These are phyloP conservation scores for Phaeodactylum tricornutum DNA, from an alignment of 108 stramenopile species.

Conservation along the genomic window DNA sequence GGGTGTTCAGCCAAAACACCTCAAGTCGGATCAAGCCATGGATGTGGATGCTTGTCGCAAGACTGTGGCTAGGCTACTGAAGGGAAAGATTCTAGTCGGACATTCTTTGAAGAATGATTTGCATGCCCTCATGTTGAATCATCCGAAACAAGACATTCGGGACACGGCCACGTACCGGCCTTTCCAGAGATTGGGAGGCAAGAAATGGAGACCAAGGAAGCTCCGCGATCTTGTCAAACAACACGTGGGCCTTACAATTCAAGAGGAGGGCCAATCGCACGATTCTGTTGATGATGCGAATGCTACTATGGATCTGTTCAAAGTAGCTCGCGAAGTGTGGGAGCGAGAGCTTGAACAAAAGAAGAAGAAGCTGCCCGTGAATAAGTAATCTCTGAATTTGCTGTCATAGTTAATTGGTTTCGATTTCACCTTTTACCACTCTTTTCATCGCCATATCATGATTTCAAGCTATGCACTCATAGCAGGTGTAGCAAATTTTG, in stretches of 20 bases:
- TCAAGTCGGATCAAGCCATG: conserved; percentile 59
- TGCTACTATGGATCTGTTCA: conserved; percentile 79
- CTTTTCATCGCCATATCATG: not conserved
- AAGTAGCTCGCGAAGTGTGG: conserved; percentile 58
- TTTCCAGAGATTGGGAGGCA: conserved; percentile 66
- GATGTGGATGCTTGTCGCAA: conserved; percentile 61
- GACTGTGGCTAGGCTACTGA: conserved; percentile 59
- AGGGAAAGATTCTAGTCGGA: conserved; percentile 88
- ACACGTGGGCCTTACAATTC: conserved; percentile 46
- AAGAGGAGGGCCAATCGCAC: conserved; percentile 60
- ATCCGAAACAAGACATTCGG: conserved; percentile 66
- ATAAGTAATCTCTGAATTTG: not conserved
- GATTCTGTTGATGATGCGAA: conserved; percentile 75
- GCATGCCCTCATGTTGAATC: conserved; percentile 79
- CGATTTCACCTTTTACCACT: too few species aligned
- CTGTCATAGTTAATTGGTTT: too few species aligned
- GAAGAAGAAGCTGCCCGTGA: not conserved
- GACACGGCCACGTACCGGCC: conserved; percentile 91
- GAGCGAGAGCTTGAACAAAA: conserved; percentile 27
- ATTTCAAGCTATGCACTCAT: not conserved
- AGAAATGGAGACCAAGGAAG: conserved; percentile 84
- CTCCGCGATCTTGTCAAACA: conserved; percentile 86
- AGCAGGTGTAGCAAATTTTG: not conserved
- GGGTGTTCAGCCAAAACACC: conserved; percentile 75
- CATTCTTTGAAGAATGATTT: conserved; percentile 96